phyloP scores from a whole-genome alignment of 2,329 filamentous ascomycete genomes.

The Pestalotiopsis sp. region DNA sequence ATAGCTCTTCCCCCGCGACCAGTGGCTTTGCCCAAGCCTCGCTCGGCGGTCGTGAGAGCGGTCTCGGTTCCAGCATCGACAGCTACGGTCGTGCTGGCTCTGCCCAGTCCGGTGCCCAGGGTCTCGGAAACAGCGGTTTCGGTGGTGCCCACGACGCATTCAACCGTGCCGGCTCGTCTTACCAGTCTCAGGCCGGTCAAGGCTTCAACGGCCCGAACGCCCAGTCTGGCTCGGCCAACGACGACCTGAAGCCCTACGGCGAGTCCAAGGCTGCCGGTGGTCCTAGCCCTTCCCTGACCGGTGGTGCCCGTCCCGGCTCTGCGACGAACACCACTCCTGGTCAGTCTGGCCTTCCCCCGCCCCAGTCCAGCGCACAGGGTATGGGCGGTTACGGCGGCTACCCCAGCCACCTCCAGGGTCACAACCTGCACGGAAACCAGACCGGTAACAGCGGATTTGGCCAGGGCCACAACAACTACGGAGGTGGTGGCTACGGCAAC shows the following conservation, averaged over 20 bases:
- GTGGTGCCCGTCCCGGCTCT: constrained; percentile 59
- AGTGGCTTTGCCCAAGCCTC: constrained; percentile 54
- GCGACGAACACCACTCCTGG: constrained; percentile 55
- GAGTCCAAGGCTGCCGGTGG: constrained; percentile 56
- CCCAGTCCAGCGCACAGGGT: constrained; percentile 54
- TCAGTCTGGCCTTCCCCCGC: constrained; percentile 56
- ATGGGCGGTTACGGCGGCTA: constrained; percentile 59
- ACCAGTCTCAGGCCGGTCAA: constrained; percentile 57
- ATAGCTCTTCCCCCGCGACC: constrained; percentile 53
- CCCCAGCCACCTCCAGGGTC: constrained; percentile 55
- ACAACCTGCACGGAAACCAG: constrained; percentile 54
- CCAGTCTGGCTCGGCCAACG: constrained; percentile 46
- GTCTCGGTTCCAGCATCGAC: constrained; percentile 49
- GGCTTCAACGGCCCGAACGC: constrained; percentile 51
- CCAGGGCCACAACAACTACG: constrained; percentile 58
- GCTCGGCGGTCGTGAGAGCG: constrained; percentile 52
- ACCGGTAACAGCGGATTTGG: constrained; percentile 49
- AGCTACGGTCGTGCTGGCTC: constrained; percentile 56
- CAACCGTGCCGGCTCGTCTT: constrained; percentile 52
- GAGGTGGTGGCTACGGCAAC: constrained; percentile 48
- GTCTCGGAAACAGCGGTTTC: constrained; percentile 52
- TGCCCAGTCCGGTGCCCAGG: constrained; percentile 51
- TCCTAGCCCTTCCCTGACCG: constrained; percentile 57
- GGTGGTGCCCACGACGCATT: constrained; percentile 58
- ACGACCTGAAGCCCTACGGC: constrained; percentile 62